These are phyloP conservation scores for Neoascochyta sp. DNA, from an alignment of 2,329 filamentous ascomycete genomes.

Conservation along the genomic window DNA sequence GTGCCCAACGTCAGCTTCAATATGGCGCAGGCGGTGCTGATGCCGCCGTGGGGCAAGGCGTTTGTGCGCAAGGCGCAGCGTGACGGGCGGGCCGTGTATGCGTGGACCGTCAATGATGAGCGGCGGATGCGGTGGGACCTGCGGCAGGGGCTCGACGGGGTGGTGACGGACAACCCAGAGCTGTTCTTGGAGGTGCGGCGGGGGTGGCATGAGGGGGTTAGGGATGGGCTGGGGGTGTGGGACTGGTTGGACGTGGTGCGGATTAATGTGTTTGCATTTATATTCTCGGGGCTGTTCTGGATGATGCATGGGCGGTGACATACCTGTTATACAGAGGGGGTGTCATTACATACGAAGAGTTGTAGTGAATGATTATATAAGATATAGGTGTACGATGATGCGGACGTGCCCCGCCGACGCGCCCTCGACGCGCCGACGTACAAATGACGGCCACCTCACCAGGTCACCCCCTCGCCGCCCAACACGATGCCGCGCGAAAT, in stretches of 20 bases:
- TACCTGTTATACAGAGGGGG: too few species aligned
- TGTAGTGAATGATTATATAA: too few species aligned
- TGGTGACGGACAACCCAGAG: constrained; percentile 80
- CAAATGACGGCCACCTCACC: too few species aligned
- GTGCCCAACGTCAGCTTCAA: constrained; percentile 72
- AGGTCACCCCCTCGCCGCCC: too few species aligned
- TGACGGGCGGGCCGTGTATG: constrained; percentile 60
- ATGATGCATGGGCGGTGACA: constrained; percentile 33
- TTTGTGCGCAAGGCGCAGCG: constrained; percentile 63
- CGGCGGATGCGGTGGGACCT: constrained; percentile 80
- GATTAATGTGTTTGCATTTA: constrained; percentile 32
- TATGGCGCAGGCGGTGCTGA: constrained; percentile 65
- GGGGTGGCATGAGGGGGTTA: constrained; percentile 39
- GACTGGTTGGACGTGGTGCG: constrained; percentile 31
- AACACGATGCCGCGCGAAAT: too few species aligned
- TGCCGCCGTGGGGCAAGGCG: constrained; percentile 61
- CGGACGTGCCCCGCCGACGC: too few species aligned
- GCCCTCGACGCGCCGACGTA: too few species aligned
- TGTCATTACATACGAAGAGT: too few species aligned
- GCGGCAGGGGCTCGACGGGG: constrained; percentile 63
- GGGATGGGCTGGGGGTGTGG: constrained; percentile 25
- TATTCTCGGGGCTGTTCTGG: constrained; percentile 33
- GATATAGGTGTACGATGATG: too few species aligned
- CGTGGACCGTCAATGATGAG: constrained; percentile 84
- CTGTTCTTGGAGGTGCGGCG: constrained; percentile 58